Conservation (phyloP, 331 rosid species). For the Arachis monticola region DNA sequence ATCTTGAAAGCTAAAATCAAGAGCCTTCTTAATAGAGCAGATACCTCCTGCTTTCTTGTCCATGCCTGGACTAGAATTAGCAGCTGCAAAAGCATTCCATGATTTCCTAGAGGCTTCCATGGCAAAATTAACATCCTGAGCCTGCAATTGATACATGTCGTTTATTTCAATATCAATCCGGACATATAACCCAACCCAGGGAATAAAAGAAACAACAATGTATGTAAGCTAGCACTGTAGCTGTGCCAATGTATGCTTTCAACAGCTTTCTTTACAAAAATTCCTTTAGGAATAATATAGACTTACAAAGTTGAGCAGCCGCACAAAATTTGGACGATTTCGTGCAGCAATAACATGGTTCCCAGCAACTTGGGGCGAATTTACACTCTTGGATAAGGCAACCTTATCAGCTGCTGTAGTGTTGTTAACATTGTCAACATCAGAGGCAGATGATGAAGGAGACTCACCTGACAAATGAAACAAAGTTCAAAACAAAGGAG, state of each 20-base stretch:
- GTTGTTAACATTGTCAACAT: slow-evolving; percentile 94
- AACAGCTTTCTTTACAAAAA: slow-evolving; percentile 21
- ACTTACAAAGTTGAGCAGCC: slow-evolving; percentile 83
- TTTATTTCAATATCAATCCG: slow-evolving; percentile 39
- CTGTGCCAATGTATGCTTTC: neutral
- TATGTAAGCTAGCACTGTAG: slow-evolving; percentile 3
- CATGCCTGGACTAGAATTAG: slow-evolving; percentile 53
- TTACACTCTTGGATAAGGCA: slow-evolving; percentile 64
- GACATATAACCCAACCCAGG: slow-evolving; percentile 23
- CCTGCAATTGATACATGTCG: slow-evolving; percentile 58
- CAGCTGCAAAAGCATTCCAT: slow-evolving; percentile 76
- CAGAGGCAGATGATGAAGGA: slow-evolving; percentile 98
- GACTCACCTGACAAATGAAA: slow-evolving; percentile 81
- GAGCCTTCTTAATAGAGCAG: slow-evolving; percentile 83
- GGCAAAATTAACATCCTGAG: slow-evolving; percentile 79
- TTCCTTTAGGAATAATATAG: slow-evolving; percentile 19
- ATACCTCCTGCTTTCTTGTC: slow-evolving; percentile 63
- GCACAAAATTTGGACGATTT: slow-evolving; percentile 62
- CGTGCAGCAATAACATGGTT: slow-evolving; percentile 73
- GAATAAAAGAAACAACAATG: neutral
- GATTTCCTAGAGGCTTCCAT: slow-evolving; percentile 99
- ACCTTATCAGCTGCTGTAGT: slow-evolving; percentile 66
- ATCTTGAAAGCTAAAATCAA: slow-evolving; percentile 91
- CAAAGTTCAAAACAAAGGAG: slow-evolving; percentile 23
- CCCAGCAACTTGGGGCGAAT: slow-evolving; percentile 83